Evolutionary conservation across 148 eudicot genomes (phyloP).

Genomic region (Fallopia convolvulus): DNA sequence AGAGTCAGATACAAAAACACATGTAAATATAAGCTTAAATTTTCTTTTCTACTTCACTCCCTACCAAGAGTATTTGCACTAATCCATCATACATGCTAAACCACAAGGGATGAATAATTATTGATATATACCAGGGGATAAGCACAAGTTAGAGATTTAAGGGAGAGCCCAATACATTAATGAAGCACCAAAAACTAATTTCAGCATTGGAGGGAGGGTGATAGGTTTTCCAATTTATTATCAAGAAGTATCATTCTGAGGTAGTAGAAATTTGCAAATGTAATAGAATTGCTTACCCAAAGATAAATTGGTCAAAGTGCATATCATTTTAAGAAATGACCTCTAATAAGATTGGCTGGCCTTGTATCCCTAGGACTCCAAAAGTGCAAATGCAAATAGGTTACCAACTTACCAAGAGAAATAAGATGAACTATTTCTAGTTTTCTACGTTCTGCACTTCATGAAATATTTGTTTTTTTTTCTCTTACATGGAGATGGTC

Average conservation of each 20-base stretch:
- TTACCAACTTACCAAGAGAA: not conserved
- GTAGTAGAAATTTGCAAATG: not conserved
- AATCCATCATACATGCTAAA: no score
- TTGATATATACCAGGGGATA: no score
- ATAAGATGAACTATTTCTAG: not conserved
- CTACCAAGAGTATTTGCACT: no score
- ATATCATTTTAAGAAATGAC: not conserved
- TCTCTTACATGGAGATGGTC: not conserved
- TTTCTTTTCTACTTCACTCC: no score
- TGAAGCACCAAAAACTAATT: not conserved
- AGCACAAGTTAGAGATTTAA: no score
- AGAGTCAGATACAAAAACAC: no score
- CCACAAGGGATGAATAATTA: constrained; percentile 15
- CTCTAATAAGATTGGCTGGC: not conserved
- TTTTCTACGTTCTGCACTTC: not conserved
- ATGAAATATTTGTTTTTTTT: not conserved
- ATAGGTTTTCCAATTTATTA: not conserved
- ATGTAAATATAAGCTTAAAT: no score
- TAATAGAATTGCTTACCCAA: not conserved
- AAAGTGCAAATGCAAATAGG: not conserved
- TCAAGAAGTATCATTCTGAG: not conserved
- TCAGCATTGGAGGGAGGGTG: no score
- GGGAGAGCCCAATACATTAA: not conserved
- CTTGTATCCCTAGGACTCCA: not conserved
- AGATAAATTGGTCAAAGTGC: not conserved